Evolutionary conservation across 2,329 filamentous ascomycete genomes (phyloP), one percentile per base, ranked within the genome.

Genomic region (Seiridium cupressi): DNA sequence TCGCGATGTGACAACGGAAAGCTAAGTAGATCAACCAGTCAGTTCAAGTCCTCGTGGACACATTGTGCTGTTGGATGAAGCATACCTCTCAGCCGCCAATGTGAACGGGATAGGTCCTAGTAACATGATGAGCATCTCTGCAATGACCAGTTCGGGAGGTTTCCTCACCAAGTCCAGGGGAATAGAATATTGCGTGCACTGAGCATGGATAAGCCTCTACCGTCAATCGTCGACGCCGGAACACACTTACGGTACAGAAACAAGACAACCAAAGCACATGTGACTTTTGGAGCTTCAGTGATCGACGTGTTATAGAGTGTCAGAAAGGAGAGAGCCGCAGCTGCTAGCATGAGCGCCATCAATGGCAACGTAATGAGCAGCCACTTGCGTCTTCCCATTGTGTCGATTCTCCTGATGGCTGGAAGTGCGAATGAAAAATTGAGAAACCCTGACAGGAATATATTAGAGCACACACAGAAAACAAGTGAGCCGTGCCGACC

Each of bases 1-100:
- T 83, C 81, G 61, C 80, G 74, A 61, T 83, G 77, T 4, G 77
- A 78, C 1, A 82, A 66, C 0, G 80, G 80, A 60, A 82, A 83
- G 54, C 77, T 78, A 44, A 26, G 18, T 26, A 26, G 18, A 26
- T 26, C 18, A 26, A 26, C 18, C 18, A 26, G 18, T 26, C 18
- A 26, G 18, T 26, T 26, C 18, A 26, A 26, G 18, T 26, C 18
- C 18, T 26, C 18, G 18, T 26, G 18, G 18, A 26, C 18, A 26
- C 18, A 26, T 26, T 26, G 18, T 26, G 18, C 18, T 26, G 18
- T 26, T 26, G 18, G 18, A 35, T 35, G n/a, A 40, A 35, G 48
- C 69, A 62, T 51, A 68, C 68, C 66, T 69, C 64, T 83, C 81
- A 3, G 79, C 79, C 10, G 80, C 80, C 18, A 82, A 71, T 2